Percentiles rank a stretch among this genome's conserved stretches.
Conservation (phyloP, 192 early-diverging fungal species). For the Lobulomyces angularis region DNA sequence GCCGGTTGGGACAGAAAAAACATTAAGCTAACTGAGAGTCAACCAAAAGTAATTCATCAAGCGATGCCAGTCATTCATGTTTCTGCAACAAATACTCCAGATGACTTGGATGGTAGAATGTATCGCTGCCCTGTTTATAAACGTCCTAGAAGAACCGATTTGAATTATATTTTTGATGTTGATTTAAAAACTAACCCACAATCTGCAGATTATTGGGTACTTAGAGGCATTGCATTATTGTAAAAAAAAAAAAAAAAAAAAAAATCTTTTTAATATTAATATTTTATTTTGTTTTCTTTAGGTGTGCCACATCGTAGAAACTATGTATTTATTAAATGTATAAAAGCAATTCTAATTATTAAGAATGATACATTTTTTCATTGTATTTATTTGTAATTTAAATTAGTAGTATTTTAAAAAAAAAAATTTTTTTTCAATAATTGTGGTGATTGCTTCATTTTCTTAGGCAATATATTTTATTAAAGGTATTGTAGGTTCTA, state of each 20-base stretch:
- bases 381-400: too few relatives aligned
- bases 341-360: too few relatives aligned
- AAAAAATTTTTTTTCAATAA: too few relatives aligned
- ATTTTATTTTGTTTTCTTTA: background rate
- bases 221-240: conserved; percentile 44
- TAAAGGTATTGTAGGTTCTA: too few relatives aligned
- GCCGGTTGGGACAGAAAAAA: conserved; percentile 57
- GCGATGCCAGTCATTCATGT: conserved; percentile 49
- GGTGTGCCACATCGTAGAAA: conserved; percentile 2
- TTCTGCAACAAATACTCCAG: conserved; percentile 39
- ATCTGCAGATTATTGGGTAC: conserved; percentile 51
- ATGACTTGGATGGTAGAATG: conserved; percentile 46
- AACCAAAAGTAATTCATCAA: conserved; percentile 50
- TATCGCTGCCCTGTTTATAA: conserved; percentile 52
- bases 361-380: too few relatives aligned
- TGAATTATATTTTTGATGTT: conserved; percentile 52
- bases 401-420: too few relatives aligned
- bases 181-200: conserved; percentile 50
- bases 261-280: conserved; percentile 5
- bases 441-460: too few relatives aligned
- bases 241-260: conserved; percentile 26
- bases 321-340: conserved; percentile 1
- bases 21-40: conserved; percentile 46
- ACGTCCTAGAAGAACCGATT: conserved; percentile 41
- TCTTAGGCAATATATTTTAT: too few relatives aligned